A percentile compares a stretch with the other conserved stretches of the same genome.
Conservation (phyloP, 2,329 filamentous ascomycete species). For the Zasmidium angulare region DNA sequence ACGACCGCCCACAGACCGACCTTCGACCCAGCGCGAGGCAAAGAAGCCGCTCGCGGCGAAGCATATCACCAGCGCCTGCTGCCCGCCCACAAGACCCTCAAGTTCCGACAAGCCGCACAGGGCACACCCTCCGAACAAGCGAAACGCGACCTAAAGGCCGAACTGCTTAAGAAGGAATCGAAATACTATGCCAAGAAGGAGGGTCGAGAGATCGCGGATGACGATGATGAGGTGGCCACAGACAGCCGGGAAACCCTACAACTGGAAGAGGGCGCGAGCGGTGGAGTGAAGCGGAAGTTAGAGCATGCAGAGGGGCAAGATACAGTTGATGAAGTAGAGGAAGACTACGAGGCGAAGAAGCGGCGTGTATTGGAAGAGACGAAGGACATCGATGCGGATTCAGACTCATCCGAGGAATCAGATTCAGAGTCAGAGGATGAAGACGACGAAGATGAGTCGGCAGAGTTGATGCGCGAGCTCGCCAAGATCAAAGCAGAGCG, state of each 20-base stretch:
- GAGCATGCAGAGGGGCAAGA: conserved; percentile 46
- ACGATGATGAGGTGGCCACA: conserved; percentile 25
- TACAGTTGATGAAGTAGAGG: conserved; percentile 51
- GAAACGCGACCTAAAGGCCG: conserved; percentile 78
- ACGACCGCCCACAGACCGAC: conserved; percentile 75
- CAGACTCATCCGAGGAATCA: conserved; percentile 48
- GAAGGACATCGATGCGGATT: conserved; percentile 81
- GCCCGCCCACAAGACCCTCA: conserved; percentile 89
- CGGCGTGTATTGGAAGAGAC: conserved; percentile 84
- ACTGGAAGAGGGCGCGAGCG: conserved; percentile 48
- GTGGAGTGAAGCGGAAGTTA: conserved; percentile 62
- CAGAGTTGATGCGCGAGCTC: conserved; percentile 85
- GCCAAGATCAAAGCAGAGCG: conserved; percentile 91
- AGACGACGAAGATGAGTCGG: conserved; percentile 74
- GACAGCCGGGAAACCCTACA: conserved; percentile 36
- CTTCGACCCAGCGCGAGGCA: conserved; percentile 92
- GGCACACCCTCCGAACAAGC: conserved; percentile 73
- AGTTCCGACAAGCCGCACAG: conserved; percentile 85
- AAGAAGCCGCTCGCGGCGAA: conserved; percentile 88
- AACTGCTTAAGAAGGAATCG: conserved; percentile 85
- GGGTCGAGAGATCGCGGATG: conserved; percentile 53
- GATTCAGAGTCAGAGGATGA: conserved; percentile 59
- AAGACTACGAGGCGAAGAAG: conserved; percentile 76
- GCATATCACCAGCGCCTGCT: conserved; percentile 96
- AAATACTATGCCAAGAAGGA: conserved; percentile 84